Evolutionary conservation across 2,329 filamentous ascomycete genomes (phyloP).

Genomic region (Apiospora phragmitis): DNA sequence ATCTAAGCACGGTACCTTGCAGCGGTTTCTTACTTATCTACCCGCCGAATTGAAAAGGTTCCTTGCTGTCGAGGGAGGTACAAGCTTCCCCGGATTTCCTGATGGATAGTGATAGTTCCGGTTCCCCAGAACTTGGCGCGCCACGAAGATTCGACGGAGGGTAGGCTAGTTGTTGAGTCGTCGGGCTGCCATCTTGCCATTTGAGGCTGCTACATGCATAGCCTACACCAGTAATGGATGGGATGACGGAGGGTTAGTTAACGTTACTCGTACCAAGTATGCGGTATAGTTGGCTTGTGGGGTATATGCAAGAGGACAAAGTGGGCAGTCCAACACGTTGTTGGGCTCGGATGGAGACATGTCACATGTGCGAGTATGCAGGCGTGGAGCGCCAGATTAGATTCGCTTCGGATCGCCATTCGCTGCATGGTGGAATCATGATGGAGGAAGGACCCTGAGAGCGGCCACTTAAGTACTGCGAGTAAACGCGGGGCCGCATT

Average conservation of each 20-base stretch:
- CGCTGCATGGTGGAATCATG: neutral
- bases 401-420: neutral
- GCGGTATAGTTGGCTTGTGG: neutral
- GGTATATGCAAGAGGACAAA: neutral
- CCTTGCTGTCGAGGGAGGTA: neutral
- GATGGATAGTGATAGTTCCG: neutral
- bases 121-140: neutral
- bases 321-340: neutral
- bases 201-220: neutral
- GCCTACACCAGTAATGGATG: neutral
- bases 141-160: too few species aligned
- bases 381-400: neutral
- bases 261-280: neutral
- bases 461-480: neutral
- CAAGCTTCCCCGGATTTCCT: conserved; percentile 2
- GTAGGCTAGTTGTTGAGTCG: neutral
- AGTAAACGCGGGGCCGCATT: neutral
- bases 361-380: neutral
- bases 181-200: neutral
- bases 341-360: conserved; percentile 2
- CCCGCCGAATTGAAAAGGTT: neutral
- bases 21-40: neutral
- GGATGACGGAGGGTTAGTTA: neutral
- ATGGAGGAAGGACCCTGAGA: neutral
- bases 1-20: neutral